Percentiles rank a stretch among this genome's conserved stretches.
phyloP scores from a whole-genome alignment of 306 rosid species.

The Chamaecrista fasciculata region DNA sequence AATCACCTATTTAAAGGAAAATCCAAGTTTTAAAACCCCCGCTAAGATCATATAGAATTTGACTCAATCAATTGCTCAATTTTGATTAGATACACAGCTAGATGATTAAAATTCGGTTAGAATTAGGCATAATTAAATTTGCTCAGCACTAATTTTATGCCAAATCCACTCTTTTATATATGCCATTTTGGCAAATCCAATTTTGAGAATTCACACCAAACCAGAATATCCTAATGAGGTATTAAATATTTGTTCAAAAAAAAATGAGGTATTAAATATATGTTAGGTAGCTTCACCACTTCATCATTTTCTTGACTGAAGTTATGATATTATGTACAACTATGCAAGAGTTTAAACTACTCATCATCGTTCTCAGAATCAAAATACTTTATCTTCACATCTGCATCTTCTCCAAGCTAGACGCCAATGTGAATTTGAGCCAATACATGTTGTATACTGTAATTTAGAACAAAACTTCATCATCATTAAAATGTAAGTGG shows the following conservation, averaged over 20 bases:
- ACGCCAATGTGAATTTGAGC: slow-evolving; percentile 60
- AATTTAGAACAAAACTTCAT: slow-evolving; percentile 20
- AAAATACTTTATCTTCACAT: slow-evolving; percentile 58
- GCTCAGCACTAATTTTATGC: too few relatives aligned
- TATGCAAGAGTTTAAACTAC: slow-evolving; percentile 6
- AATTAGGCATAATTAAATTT: too few relatives aligned
- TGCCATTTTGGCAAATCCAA: slow-evolving; percentile 3
- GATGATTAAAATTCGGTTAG: too few relatives aligned
- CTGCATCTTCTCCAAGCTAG: slow-evolving; percentile 71
- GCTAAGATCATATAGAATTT: too few relatives aligned
- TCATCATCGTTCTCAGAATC: slow-evolving; percentile 57
- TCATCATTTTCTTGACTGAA: not conserved
- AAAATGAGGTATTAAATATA: slow-evolving; percentile 21
- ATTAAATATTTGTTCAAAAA: slow-evolving; percentile 18
- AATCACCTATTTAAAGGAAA: too few relatives aligned
- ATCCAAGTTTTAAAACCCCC: too few relatives aligned
- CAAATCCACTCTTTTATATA: not conserved
- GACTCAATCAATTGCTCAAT: too few relatives aligned
- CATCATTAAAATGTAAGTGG: not conserved
- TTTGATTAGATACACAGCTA: too few relatives aligned
- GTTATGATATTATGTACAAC: not conserved
- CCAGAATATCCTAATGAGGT: slow-evolving; percentile 10
- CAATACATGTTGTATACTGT: slow-evolving; percentile 58
- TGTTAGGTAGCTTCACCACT: slow-evolving; percentile 7
- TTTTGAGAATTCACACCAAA: not conserved